Percentiles rank a stretch among this genome's conserved stretches.
Conservation (phyloP, 2,329 filamentous ascomycete species). For the Aspergillus unguis region DNA sequence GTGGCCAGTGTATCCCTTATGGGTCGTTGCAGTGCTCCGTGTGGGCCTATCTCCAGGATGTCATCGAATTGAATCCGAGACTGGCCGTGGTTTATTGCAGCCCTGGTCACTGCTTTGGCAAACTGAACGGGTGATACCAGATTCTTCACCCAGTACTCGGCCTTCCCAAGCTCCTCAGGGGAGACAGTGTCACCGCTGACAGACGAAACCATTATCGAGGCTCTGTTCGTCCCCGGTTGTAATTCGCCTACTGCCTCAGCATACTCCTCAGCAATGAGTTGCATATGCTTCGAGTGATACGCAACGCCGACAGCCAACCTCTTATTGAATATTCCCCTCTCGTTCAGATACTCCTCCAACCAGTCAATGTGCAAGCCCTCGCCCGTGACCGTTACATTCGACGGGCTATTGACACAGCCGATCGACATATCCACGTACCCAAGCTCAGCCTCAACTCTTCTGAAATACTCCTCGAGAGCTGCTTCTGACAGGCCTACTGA, state of each 20-base stretch:
- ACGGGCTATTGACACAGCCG: slow-evolving; percentile 2
- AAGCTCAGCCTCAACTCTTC: neutral
- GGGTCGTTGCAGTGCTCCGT: slow-evolving; percentile 35
- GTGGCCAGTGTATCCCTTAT: slow-evolving; percentile 12
- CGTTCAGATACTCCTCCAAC: slow-evolving; percentile 6
- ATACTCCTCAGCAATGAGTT: neutral
- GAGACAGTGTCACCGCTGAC: neutral
- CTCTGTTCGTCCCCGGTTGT: no score
- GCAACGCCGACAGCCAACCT: slow-evolving; percentile 15
- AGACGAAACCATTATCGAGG: neutral
- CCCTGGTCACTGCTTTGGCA: neutral
- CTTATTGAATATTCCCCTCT: neutral
- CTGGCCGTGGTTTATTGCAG: neutral
- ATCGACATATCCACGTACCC: neutral
- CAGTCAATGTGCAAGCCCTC: slow-evolving; percentile 2
- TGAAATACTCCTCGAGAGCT: neutral
- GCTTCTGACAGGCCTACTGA: slow-evolving; percentile 4
- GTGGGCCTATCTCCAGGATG: slow-evolving; percentile 33
- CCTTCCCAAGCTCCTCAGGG: no score
- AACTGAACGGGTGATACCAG: neutral
- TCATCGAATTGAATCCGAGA: neutral
- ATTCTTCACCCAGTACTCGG: slow-evolving; percentile 1
- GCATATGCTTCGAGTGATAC: slow-evolving; percentile 11
- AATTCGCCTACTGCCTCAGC: neutral
- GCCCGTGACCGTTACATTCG: slow-evolving; percentile 9